Conservation (phyloP, 2,329 filamentous ascomycete species). For the Zarea fungicola region DNA sequence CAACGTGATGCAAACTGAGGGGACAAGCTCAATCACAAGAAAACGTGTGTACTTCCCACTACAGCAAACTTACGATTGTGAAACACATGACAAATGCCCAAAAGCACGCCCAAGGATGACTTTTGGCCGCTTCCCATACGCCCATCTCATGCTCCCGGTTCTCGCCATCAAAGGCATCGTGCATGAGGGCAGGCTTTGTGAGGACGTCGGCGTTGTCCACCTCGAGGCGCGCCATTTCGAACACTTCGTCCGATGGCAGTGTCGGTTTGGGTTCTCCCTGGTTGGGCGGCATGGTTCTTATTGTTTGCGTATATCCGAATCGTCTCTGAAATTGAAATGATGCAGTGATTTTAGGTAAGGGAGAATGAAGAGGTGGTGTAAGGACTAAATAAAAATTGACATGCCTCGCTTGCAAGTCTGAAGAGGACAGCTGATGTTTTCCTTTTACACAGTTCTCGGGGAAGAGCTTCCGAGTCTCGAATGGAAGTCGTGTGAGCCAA, state of each 20-base stretch:
- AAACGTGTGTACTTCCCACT: too few relatives aligned
- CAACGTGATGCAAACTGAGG: too few relatives aligned
- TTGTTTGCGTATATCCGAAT: too few relatives aligned
- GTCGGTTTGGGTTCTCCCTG: slow-evolving; percentile 11
- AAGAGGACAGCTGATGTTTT: too few relatives aligned
- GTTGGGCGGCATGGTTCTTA: slow-evolving; percentile 15
- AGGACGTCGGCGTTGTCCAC: slow-evolving; percentile 30
- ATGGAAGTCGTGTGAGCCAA: neutral
- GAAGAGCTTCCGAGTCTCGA: neutral
- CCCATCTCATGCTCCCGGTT: slow-evolving; percentile 37
- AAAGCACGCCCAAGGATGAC: slow-evolving; percentile 39
- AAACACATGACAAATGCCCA: slow-evolving; percentile 47
- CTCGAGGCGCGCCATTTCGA: slow-evolving; percentile 19
- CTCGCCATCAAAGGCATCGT: slow-evolving; percentile 37
- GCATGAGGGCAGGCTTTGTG: slow-evolving; percentile 32
- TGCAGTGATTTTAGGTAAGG: neutral
- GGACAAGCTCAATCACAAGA: too few relatives aligned
- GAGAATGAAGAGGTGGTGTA: neutral
- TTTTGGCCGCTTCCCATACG: slow-evolving; percentile 32
- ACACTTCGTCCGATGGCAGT: slow-evolving; percentile 12
- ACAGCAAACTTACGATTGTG: slow-evolving; percentile 39
- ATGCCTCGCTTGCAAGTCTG: too few relatives aligned
- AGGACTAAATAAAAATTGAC: too few relatives aligned
- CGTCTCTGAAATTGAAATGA: too few relatives aligned
- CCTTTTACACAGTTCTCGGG: too few relatives aligned